A percentile compares a stretch with the other conserved stretches of the same genome.
Evolutionary conservation across 805 yeast species (phyloP).

Genomic region (Candida boleticola): DNA sequence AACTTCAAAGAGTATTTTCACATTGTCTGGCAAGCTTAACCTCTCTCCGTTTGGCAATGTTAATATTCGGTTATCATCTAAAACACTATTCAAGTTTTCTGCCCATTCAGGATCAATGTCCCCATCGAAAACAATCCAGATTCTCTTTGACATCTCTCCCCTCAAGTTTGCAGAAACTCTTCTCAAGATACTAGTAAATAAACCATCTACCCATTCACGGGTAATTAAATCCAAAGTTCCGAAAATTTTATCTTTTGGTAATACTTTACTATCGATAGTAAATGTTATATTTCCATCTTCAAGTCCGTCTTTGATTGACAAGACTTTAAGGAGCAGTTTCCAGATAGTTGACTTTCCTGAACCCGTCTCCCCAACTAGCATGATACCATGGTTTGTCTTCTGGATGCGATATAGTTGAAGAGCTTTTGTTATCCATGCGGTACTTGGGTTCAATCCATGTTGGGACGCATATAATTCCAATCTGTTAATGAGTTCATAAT

Average conservation of each 20-base stretch:
- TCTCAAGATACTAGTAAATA: conserved; percentile 68
- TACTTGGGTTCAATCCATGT: conserved; percentile 31
- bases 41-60: conserved; percentile 92
- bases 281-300: conserved; percentile 16
- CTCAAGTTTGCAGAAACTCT: conserved; percentile 51
- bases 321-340: conserved; percentile 45
- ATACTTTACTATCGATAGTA: conserved; percentile 72
- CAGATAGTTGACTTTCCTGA: conserved; percentile 68
- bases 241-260: conserved; percentile 61
- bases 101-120: conserved; percentile 95
- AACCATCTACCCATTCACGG: conserved; percentile 90
- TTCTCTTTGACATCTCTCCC: conserved; percentile 53
- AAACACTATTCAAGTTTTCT: conserved; percentile 83
- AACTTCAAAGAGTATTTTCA: conserved; percentile 75
- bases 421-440: conserved; percentile 52
- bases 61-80: conserved; percentile 80
- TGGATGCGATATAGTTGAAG: conserved; percentile 63
- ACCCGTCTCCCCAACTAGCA: conserved; percentile 76
- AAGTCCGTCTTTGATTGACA: conserved; percentile 18
- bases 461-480: conserved; percentile 25
- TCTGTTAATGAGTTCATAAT: conserved; percentile 21
- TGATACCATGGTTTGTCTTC: conserved; percentile 69
- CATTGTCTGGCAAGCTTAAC: conserved; percentile 58
- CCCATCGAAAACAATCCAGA: conserved; percentile 89
- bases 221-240: conserved; percentile 76